Base-by-base conservation (phyloP, 257 asterid species). In the Solanum piurae region DNA sequence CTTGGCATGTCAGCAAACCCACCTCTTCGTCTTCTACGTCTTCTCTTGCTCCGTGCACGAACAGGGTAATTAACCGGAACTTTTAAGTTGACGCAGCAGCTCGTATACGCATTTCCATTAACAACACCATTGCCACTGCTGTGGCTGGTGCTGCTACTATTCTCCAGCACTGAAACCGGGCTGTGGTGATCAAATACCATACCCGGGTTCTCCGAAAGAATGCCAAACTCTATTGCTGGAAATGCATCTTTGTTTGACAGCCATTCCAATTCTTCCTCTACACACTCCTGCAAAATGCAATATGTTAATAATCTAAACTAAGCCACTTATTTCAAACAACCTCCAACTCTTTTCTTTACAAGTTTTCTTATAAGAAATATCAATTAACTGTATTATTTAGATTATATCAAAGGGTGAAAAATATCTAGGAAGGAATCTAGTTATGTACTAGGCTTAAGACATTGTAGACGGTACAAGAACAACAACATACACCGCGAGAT, bases 201-300 rank as follows among this genome's bases (percentile, higher is more conserved):
- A 66, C 89, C 90, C 5, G 95, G 95, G 34, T 90, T 90, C 5
- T 92, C 95, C 0, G 92, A 80, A 4, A 94, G 88, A 66, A 93
- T 91, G 55, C 93, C 93, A 20, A 95, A 92, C 89, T 96, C 99
- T 34, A 96, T 94, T 0, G 93, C 86, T 0, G 99, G 99, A 88
- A 96, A 96, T 0, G 99, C 94, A 12, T 95, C 98, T 92, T 95
- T 95, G 93, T 96, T 94, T 33, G 95, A 95, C 37, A 96, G 85
- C 99, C 99, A 95, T 83, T 95, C 98, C 55, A 96, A 89, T n/a
- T 95, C 99, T 89, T 91, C 93, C 72, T 90, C 93, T 36, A 83
- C 87, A 88, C 49, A 88, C 7, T 88, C 95, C 95, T 91, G 89
- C 69, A 89, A 88, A 84, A 87, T 4, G 8, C 9, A 84, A 58